Evolutionary conservation across 73 alveolate species (phyloP), one percentile per base, ranked within the genome.

Genomic region (Paramecium bursaria): DNA sequence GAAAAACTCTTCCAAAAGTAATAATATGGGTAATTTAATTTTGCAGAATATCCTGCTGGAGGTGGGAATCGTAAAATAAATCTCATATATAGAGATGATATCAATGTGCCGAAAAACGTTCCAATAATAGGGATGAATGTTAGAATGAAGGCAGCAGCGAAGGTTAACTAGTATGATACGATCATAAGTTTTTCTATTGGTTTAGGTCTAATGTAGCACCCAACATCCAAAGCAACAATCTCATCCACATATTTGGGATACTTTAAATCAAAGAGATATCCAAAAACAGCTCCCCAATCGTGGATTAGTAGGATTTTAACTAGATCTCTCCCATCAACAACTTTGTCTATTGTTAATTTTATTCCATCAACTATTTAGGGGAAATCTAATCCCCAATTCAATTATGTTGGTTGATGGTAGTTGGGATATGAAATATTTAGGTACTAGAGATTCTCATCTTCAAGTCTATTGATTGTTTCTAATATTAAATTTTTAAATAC

Each of bases 221-320:
- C 89, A 9, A 79, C 89, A 54, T 79, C 89, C 27, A 79, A 39
- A 7, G 89, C 61, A n/a, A 79, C 54, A 44, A 79, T 79, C 27
- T 79, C 47, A 25, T 79, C 76, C 2, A 79, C 75, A 25, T 27
- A 26, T 15, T 49, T 14, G 10, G 89, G 89, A 42, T 79, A 53
- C 33, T 79, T 54, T 23, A 53, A 26, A 46, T 79, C 89, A 54
- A 48, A 73, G 31, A 79, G 33, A 27, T 79, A 79, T 33, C 85
- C 89, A 55, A 26, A 48, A 3, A 79, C 29, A 23, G 89, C 89
- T 39, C 89, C 89, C 89, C 89, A 79, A 79, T 79, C 89, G 54
- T 79, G 89, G 22, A 82, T 73, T 46, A 79, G 31, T 21, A 79
- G 14, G 21, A 73, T 54, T 21, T 53, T 54, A 33, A 39, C 44